phyloP scores from a whole-genome alignment of 2,329 filamentous ascomycete species.

The Colletotrichum scovillei region DNA sequence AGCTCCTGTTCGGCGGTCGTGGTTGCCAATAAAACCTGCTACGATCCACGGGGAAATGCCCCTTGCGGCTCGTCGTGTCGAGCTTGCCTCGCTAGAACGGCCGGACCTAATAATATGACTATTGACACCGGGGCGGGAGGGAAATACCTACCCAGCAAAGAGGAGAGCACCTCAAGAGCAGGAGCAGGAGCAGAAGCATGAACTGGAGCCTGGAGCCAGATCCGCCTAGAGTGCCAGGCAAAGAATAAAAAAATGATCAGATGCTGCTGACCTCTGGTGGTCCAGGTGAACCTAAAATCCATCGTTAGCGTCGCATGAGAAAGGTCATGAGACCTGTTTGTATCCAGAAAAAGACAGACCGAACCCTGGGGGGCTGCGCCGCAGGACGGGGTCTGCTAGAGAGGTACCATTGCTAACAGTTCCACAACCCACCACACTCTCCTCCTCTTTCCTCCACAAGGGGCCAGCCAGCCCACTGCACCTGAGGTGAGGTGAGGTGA shows the following conservation, averaged over 20 bases:
- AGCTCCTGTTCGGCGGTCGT: background rate
- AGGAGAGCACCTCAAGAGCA: background rate
- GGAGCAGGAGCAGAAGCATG: background rate
- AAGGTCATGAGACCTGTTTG: constrained; percentile 39
- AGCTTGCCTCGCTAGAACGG: background rate
- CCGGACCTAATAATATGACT: background rate
- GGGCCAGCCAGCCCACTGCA: background rate
- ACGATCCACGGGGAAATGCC: background rate
- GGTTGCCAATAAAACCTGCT: background rate
- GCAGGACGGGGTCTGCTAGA: constrained; percentile 9
- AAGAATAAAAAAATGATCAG: constrained; percentile 26
- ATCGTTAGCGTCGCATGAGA: constrained; percentile 36
- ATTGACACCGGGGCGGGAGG: background rate
- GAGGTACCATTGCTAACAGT: constrained; percentile 27
- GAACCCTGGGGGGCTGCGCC: constrained; percentile 29
- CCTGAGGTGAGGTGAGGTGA: too few species aligned
- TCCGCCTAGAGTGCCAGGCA: background rate
- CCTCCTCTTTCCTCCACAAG: background rate
- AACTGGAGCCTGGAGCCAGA: background rate
- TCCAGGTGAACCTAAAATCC: constrained; percentile 38
- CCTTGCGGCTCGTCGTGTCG: background rate
- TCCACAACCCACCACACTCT: background rate
- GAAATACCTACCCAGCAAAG: background rate
- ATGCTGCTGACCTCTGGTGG: constrained; percentile 36
- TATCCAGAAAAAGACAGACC: constrained; percentile 35